Conservation (phyloP, 2,329 filamentous ascomycete species). For the Karstenula rhodostoma region DNA sequence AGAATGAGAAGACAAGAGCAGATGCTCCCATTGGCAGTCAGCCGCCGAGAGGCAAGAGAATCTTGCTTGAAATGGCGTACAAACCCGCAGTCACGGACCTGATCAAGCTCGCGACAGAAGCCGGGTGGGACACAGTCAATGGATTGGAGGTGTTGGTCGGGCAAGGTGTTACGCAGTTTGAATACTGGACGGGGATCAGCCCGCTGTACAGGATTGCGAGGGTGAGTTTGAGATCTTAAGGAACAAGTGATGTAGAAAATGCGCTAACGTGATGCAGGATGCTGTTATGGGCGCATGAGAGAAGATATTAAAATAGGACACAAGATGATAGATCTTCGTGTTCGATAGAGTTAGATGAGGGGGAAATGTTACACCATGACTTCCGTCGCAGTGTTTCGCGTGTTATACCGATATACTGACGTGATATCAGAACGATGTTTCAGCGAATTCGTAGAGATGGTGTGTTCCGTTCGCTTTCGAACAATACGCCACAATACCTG, state of each 20-base stretch:
- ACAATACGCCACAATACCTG: no score
- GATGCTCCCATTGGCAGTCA: constrained; percentile 29
- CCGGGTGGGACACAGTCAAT: constrained; percentile 83
- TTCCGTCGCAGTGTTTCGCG: neutral
- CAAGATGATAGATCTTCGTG: neutral
- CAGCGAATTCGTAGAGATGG: no score
- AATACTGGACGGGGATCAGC: constrained; percentile 83
- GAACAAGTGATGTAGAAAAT: neutral
- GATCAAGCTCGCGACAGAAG: constrained; percentile 81
- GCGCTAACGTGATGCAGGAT: constrained; percentile 25
- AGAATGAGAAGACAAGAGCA: constrained; percentile 24
- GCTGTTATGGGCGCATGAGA: constrained; percentile 28
- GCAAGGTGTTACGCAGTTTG: constrained; percentile 86
- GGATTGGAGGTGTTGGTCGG: constrained; percentile 89
- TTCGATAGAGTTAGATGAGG: neutral
- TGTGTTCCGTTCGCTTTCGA: no score
- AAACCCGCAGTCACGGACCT: constrained; percentile 83
- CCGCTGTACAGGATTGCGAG: constrained; percentile 76
- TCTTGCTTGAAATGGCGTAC: constrained; percentile 95
- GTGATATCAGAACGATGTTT: neutral
- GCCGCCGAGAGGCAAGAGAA: constrained; percentile 45
- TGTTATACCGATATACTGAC: neutral
- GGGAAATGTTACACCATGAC: neutral
- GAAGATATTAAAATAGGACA: neutral
- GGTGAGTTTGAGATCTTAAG: constrained; percentile 47